These are phyloP conservation scores for Calocybe indica DNA, from an alignment of 768 basidiomycete genomes.

Conservation along the genomic window DNA sequence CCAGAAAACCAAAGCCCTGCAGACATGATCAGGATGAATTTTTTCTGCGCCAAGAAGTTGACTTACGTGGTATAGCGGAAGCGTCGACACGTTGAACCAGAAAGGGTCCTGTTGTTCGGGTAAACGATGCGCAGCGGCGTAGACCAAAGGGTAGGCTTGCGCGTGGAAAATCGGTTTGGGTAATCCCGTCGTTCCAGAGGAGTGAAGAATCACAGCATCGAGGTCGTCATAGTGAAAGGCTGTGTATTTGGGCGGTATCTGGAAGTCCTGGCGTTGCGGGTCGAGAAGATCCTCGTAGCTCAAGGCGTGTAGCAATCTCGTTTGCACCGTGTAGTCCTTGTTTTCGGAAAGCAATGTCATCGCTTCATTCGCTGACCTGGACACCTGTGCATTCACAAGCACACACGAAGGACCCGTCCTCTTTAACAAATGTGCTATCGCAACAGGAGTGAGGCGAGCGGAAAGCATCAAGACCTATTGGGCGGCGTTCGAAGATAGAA, in stretches of 20 bases:
- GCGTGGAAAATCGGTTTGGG: constrained; percentile 39
- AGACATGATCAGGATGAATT: background rate
- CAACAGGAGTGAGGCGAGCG: constrained; percentile 26
- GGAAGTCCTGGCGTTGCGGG: constrained; percentile 8
- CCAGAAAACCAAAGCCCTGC: constrained; percentile 32
- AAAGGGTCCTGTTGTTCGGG: constrained; percentile 22
- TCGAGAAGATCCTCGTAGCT: constrained; percentile 23
- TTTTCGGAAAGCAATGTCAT: constrained; percentile 12
- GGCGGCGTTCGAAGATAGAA: background rate
- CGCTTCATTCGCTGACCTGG: constrained; percentile 24
- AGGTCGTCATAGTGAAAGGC: constrained; percentile 20
- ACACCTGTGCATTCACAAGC: constrained; percentile 23
- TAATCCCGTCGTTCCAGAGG: constrained; percentile 45
- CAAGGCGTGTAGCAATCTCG: constrained; percentile 18
- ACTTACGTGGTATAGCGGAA: constrained; percentile 33
- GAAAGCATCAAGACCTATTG: constrained; percentile 28
- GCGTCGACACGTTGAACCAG: constrained; percentile 26
- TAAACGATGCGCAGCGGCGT: constrained; percentile 28
- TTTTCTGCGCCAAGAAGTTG: background rate
- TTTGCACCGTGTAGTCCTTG: constrained; percentile 4
- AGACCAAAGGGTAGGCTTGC: constrained; percentile 26
- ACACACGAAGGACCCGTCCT: constrained; percentile 23
- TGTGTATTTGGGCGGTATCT: constrained; percentile 20
- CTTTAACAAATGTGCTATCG: constrained; percentile 28
- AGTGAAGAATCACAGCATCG: constrained; percentile 40